Evolutionary conservation across 164 flowering plant species (phyloP).

Genomic region (Litsea cubeba): DNA sequence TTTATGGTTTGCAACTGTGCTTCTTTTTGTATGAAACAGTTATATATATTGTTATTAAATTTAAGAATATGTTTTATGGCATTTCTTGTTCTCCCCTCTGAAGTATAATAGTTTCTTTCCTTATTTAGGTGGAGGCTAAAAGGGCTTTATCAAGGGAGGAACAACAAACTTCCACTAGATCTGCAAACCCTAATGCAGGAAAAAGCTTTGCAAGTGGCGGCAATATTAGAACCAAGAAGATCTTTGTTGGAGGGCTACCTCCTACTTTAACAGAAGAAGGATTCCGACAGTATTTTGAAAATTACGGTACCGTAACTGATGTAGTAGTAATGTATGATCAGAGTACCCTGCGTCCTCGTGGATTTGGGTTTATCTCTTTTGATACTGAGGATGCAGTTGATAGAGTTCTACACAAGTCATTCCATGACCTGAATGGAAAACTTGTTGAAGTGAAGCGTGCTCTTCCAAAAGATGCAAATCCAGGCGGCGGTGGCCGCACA

Average conservation of each 20-base stretch:
- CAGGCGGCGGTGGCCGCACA: constrained; percentile 15
- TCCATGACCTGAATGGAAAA: constrained; percentile 77
- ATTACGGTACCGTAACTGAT: constrained; percentile 72
- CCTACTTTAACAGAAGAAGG: constrained; percentile 66
- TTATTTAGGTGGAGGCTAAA: constrained; percentile 75
- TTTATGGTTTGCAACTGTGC: no score
- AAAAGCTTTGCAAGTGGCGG: constrained; percentile 31
- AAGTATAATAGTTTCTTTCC: neutral
- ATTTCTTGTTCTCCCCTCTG: no score
- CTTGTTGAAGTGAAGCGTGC: constrained; percentile 84
- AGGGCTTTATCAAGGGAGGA: constrained; percentile 80
- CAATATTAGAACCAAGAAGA: constrained; percentile 59
- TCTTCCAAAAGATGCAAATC: constrained; percentile 78
- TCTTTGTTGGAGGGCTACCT: constrained; percentile 88
- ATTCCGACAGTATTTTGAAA: constrained; percentile 73
- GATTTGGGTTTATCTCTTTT: constrained; percentile 82
- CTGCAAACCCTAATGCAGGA: constrained; percentile 41
- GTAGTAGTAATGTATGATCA: constrained; percentile 90
- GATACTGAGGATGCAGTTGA: constrained; percentile 82
- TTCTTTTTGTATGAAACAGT: no score
- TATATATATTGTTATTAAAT: no score
- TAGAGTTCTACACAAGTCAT: constrained; percentile 59
- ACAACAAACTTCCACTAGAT: constrained; percentile 49
- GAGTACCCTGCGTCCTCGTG: constrained; percentile 71
- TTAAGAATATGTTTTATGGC: no score